These are phyloP conservation scores for Panus rudis DNA, from an alignment of 768 basidiomycete genomes.

Conservation along the genomic window DNA sequence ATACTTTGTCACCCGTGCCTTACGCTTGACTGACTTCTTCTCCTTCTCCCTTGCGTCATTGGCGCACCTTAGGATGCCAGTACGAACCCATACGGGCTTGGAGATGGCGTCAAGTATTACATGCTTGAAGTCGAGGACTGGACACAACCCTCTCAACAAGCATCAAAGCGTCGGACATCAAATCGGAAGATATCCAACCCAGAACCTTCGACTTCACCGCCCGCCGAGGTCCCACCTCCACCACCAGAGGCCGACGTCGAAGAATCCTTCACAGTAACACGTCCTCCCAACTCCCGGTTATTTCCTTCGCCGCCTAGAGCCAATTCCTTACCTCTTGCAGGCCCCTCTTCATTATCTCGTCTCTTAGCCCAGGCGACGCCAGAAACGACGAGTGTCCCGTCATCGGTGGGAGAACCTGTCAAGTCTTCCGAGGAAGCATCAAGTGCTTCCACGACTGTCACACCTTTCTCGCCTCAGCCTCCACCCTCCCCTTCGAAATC, in stretches of 20 bases:
- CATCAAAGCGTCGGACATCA: conserved; percentile 51
- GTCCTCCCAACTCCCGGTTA: conserved; percentile 60
- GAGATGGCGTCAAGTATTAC: conserved; percentile 87
- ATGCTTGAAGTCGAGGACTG: conserved; percentile 93
- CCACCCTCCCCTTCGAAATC: conserved; percentile 32
- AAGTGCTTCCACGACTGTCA: not conserved
- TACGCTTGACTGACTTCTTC: conserved; percentile 8
- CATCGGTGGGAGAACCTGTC: not conserved
- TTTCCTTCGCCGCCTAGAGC: conserved; percentile 59
- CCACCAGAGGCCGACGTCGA: conserved; percentile 69
- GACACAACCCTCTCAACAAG: conserved; percentile 65
- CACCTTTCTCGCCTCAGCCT: conserved; percentile 31
- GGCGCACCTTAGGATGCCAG: conserved; percentile 62
- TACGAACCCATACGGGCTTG: conserved; percentile 85
- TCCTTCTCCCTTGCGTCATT: no score
- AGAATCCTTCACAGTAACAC: conserved; percentile 59
- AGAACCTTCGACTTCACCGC: conserved; percentile 20
- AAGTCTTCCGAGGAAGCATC: conserved; percentile 9
- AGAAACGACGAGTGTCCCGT: conserved; percentile 26
- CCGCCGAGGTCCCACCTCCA: conserved; percentile 44
- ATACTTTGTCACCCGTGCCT: no score
- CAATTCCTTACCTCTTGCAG: conserved; percentile 60
- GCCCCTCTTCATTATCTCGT: conserved; percentile 75
- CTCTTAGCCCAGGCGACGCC: conserved; percentile 67
- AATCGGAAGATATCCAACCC: conserved; percentile 39